A percentile compares a stretch with the other conserved stretches of the same genome.
phyloP scores from a whole-genome alignment of 2,329 filamentous ascomycete species.

The Fusarium virguliforme region DNA sequence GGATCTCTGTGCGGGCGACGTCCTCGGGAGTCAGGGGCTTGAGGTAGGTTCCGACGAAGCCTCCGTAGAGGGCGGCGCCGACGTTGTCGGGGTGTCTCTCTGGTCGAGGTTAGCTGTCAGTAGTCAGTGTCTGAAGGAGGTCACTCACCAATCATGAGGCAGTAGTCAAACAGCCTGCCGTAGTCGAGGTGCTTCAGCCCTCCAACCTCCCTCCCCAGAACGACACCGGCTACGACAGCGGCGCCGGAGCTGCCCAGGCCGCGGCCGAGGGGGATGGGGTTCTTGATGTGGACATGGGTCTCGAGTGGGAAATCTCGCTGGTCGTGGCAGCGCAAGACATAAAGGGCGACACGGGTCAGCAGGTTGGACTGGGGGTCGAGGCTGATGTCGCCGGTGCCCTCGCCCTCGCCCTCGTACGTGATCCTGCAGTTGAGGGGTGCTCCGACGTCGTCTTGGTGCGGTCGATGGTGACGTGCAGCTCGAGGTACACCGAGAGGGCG shows the following conservation, averaged over 20 bases:
- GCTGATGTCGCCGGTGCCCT: slow-evolving; percentile 80
- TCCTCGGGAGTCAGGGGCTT: slow-evolving; percentile 93
- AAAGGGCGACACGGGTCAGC: slow-evolving; percentile 93
- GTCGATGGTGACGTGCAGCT: slow-evolving; percentile 86
- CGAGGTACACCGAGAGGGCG: slow-evolving; percentile 93
- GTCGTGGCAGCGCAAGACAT: slow-evolving; percentile 93
- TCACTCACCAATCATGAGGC: slow-evolving; percentile 88
- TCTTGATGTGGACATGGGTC: slow-evolving; percentile 95
- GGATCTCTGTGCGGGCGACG: slow-evolving; percentile 91
- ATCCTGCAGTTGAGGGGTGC: slow-evolving; percentile 86
- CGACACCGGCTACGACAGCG: slow-evolving; percentile 95
- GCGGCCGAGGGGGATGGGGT: slow-evolving; percentile 93
- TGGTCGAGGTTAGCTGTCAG: slow-evolving; percentile 51
- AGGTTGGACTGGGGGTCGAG: slow-evolving; percentile 90
- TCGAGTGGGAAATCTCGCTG: slow-evolving; percentile 86
- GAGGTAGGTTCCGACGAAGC: slow-evolving; percentile 96
- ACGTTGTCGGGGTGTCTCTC: slow-evolving; percentile 95
- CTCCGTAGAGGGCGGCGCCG: slow-evolving; percentile 93
- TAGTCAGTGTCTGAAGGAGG: slow-evolving; percentile 16
- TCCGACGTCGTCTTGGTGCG: slow-evolving; percentile 68
- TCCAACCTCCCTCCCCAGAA: slow-evolving; percentile 91
- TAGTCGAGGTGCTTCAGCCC: slow-evolving; percentile 81
- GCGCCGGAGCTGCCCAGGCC: slow-evolving; percentile 96
- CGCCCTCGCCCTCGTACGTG: slow-evolving; percentile 89
- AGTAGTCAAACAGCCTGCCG: slow-evolving; percentile 92